These are phyloP conservation scores for Myxozyma neglecta DNA, from an alignment of 805 yeast species.

Conservation along the genomic window DNA sequence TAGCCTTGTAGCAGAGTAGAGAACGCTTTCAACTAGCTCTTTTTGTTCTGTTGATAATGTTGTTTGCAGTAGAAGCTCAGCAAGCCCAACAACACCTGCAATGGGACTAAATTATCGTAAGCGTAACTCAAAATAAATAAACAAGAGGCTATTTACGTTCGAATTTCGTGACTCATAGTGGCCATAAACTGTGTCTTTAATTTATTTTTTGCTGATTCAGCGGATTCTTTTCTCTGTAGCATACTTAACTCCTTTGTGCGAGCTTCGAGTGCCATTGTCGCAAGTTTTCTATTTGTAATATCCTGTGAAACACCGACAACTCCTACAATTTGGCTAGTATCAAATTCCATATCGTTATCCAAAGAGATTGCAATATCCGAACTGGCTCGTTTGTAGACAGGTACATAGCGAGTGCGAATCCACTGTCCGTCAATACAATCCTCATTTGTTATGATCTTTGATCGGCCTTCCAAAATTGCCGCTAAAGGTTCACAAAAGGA, in stretches of 20 bases:
- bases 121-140: neutral
- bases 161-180: slow-evolving; percentile 19
- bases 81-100: slow-evolving; percentile 18
- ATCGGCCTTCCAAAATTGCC: slow-evolving; percentile 1
- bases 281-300: slow-evolving; percentile 16
- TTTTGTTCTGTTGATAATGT: slow-evolving; percentile 7
- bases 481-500: slow-evolving; percentile 1
- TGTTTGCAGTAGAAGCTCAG: slow-evolving; percentile 11
- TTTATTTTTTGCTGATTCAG: slow-evolving; percentile 8
- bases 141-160: slow-evolving; percentile 2
- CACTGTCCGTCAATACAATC: slow-evolving; percentile 8
- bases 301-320: slow-evolving; percentile 14
- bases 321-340: slow-evolving; percentile 9
- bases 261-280: slow-evolving; percentile 12
- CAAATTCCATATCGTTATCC: slow-evolving; percentile 6
- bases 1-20: slow-evolving; percentile 7
- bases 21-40: slow-evolving; percentile 10
- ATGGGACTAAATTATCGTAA: slow-evolving; percentile 8
- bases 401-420: slow-evolving; percentile 19
- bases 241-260: slow-evolving; percentile 6
- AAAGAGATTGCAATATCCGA: neutral
- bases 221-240: slow-evolving; percentile 12
- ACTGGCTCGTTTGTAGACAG: slow-evolving; percentile 1
- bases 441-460: neutral
- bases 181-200: slow-evolving; percentile 21